phyloP scores from a whole-genome alignment of 768 basidiomycete species.

The Podaxis sp. region DNA sequence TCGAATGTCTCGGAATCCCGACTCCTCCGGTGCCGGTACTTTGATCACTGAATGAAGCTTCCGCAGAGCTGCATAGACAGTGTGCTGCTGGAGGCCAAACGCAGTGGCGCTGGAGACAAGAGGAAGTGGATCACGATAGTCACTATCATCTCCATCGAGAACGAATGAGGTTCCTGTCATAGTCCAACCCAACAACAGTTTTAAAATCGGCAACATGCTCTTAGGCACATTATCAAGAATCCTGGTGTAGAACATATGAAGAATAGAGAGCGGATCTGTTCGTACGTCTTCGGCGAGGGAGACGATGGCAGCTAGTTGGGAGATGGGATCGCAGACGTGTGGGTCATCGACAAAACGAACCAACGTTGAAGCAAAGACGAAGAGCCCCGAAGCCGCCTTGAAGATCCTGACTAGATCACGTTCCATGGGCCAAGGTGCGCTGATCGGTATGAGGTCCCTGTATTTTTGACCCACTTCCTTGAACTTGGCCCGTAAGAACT shows the following conservation, averaged over 20 bases:
- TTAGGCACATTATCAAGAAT: neutral
- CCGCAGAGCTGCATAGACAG: neutral
- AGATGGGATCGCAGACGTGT: neutral
- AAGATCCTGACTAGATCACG: neutral
- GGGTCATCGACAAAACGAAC: slow-evolving; percentile 5
- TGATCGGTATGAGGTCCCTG: neutral
- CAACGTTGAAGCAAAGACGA: neutral
- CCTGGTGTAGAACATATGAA: neutral
- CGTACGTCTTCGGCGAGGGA: neutral
- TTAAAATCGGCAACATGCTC: neutral
- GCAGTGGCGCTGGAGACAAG: neutral
- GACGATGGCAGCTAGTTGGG: neutral
- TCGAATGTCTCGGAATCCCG: neutral
- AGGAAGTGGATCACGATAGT: neutral
- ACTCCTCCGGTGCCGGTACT: neutral
- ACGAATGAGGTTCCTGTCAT: too few relatives aligned
- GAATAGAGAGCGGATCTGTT: neutral
- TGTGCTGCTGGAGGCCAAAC: neutral
- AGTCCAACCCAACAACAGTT: neutral
- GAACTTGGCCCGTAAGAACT: neutral
- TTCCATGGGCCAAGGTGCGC: neutral
- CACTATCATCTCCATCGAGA: neutral
- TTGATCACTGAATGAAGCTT: neutral
- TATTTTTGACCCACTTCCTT: neutral
- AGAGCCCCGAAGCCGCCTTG: neutral